phyloP scores from a whole-genome alignment of 2,329 filamentous ascomycete genomes.

The Botryosphaeria dothidea region DNA sequence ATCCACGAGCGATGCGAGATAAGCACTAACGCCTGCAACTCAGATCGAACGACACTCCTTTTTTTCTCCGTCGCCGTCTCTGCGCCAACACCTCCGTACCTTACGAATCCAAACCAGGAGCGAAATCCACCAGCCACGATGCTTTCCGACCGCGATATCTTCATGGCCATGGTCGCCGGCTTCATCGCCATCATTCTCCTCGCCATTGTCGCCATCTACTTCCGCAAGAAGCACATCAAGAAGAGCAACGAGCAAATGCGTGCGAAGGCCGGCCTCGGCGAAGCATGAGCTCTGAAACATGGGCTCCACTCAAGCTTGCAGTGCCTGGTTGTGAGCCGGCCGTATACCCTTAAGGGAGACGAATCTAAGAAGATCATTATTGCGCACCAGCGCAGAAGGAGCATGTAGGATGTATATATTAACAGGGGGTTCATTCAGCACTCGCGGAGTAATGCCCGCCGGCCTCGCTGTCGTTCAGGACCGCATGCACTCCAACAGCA shows the following conservation, averaged over 20 bases:
- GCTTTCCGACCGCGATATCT: background rate
- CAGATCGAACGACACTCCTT: background rate
- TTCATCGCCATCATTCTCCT: background rate
- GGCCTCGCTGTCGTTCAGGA: too few species aligned
- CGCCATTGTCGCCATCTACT: constrained; percentile 1
- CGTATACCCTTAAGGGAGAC: too few species aligned
- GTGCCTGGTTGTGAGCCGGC: too few species aligned
- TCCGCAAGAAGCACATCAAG: constrained; percentile 2
- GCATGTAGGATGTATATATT: too few species aligned
- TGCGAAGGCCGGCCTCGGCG: background rate
- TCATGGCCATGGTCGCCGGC: constrained; percentile 1
- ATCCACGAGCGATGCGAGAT: background rate
- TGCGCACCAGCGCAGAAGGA: too few species aligned
- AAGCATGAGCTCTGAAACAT: background rate
- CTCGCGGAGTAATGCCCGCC: too few species aligned
- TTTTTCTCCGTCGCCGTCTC: background rate
- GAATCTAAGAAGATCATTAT: too few species aligned
- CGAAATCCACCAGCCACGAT: background rate
- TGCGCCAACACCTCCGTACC: background rate
- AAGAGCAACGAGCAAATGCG: background rate
- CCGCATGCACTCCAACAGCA: too few species aligned
- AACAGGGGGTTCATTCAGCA: too few species aligned
- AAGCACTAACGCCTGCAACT: background rate
- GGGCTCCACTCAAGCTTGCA: background rate
- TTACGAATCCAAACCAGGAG: too few species aligned